Evolutionary conservation across 2,329 filamentous ascomycete genomes (phyloP), one percentile per base, ranked within the genome.

Genomic region (Parascedosporium putredinis): DNA sequence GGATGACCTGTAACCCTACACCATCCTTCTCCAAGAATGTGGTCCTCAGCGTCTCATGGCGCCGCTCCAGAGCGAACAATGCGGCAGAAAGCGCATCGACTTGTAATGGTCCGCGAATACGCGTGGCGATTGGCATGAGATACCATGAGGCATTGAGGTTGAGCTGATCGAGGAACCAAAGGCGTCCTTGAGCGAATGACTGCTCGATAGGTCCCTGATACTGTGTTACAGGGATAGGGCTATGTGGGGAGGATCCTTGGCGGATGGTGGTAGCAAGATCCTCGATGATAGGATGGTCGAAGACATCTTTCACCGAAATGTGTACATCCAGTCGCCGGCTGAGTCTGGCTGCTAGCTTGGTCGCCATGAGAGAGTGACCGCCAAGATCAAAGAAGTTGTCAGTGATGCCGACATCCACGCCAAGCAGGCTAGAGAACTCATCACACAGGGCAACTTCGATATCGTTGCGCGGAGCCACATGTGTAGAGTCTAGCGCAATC

Each of bases 331-430:
- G 50, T n/a, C 51, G 47, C 7, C 51, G 54, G 4, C 53, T 52
- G 12, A 31, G 27, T n/a, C 16, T 7, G 12, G 34, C 34, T 8
- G 34, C 34, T 18, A 38, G 34, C 34, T 38, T 38, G 73, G 76
- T 76, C 2, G 72, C 73, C 14, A 66, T 63, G 2, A 76, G 62
- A 0, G 73, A 76, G 59, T 76, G 73, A 5, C 74, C 72, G 1
- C 71, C 72, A 1, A 74, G 60, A 1, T 62, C 61, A 57, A 75
- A 72, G 62, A 75, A 75, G 58, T 66, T 68, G 56, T 69, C 68
- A 8, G 64, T 58, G 1, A 62, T 57, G 14, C 62, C 62, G 10
- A 70, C 53, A 3, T 64, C 59, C 5, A 54, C 22, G 16, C 27
- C 66, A 2, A 72, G 60, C 1, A 71, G 57, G 40, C 60, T 60